Evolutionary conservation across 768 basidiomycete genomes (phyloP).

Genomic region (Dictyophora rubrovolvata): DNA sequence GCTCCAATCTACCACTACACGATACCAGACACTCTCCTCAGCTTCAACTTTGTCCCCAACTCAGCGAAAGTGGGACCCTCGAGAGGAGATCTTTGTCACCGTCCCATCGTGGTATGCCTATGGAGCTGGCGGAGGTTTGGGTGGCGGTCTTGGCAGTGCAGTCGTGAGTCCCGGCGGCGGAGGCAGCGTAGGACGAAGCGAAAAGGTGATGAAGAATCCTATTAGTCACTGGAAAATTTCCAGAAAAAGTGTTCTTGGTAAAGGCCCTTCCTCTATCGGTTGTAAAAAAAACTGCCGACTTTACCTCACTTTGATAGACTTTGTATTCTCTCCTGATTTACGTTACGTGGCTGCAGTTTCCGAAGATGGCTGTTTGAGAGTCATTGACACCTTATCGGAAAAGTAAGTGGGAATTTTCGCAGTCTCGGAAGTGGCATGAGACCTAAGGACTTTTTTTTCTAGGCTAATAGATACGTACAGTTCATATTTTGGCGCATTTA

Average conservation of each 20-base stretch:
- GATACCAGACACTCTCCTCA: background rate
- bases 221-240: conserved; percentile 86
- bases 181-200: conserved; percentile 43
- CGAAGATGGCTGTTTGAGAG: conserved; percentile 84
- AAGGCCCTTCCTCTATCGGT: conserved; percentile 18
- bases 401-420: no score
- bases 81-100: conserved; percentile 66
- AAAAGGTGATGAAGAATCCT: conserved; percentile 70
- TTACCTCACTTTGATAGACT: conserved; percentile 39
- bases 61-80: conserved; percentile 62
- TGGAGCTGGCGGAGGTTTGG: conserved; percentile 29
- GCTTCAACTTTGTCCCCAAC: background rate
- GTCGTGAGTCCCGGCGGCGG: conserved; percentile 2
- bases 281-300: background rate
- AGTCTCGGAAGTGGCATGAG: no score
- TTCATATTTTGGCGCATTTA: conserved; percentile 89
- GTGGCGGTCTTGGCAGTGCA: conserved; percentile 17
- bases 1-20: background rate
- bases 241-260: conserved; percentile 61
- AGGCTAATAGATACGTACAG: conserved; percentile 92
- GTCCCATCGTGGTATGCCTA: conserved; percentile 82
- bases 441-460: no score
- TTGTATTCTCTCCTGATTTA: conserved; percentile 90
- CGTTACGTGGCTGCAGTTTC: conserved; percentile 83
- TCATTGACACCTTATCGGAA: conserved; percentile 82